phyloP scores from a whole-genome alignment of 495 filamentous ascomycete genomes.

The Hypoxylon subgilvum region DNA sequence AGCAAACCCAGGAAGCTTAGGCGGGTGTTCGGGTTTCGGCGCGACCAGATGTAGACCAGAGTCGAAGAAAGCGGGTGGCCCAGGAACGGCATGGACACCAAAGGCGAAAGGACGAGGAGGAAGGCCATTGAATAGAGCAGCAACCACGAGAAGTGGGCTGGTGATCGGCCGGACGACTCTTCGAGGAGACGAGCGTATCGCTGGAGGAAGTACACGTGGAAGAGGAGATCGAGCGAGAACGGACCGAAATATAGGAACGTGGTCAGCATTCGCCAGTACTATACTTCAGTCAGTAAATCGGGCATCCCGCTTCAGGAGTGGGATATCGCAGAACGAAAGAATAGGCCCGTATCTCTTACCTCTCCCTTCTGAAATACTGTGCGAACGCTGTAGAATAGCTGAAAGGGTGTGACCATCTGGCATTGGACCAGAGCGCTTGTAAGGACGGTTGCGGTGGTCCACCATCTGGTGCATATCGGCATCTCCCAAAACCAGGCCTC shows the following conservation, averaged over 20 bases:
- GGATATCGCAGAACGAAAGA: not conserved
- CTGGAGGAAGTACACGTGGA: constrained; percentile 98
- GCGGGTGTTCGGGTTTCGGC: constrained; percentile 88
- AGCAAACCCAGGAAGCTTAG: constrained; percentile 89
- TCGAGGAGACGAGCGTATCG: constrained; percentile 95
- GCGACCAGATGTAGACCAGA: constrained; percentile 97
- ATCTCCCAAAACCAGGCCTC: constrained; percentile 99
- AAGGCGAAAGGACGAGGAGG: constrained; percentile 79
- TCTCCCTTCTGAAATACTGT: constrained; percentile 89
- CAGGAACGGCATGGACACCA: constrained; percentile 87
- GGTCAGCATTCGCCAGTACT: constrained; percentile 96
- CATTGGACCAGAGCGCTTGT: constrained; percentile 94
- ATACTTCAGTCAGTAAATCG: constrained; percentile 17
- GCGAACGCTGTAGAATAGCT: constrained; percentile 95
- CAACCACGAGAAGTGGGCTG: constrained; percentile 94
- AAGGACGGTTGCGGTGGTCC: constrained; percentile 89
- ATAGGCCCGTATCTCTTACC: constrained; percentile 54
- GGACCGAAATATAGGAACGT: constrained; percentile 98
- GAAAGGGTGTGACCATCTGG: constrained; percentile 85
- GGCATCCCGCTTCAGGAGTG: not conserved
- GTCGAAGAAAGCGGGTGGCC: constrained; percentile 87
- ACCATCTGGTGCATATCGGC: constrained; percentile 92
- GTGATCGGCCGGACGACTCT: constrained; percentile 85
- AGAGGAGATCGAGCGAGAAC: constrained; percentile 90
- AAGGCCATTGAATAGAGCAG: constrained; percentile 80